Evolutionary conservation across 495 filamentous ascomycete genomes (phyloP), one percentile per base, ranked within the genome.

Genomic region (Penicillium angulare): DNA sequence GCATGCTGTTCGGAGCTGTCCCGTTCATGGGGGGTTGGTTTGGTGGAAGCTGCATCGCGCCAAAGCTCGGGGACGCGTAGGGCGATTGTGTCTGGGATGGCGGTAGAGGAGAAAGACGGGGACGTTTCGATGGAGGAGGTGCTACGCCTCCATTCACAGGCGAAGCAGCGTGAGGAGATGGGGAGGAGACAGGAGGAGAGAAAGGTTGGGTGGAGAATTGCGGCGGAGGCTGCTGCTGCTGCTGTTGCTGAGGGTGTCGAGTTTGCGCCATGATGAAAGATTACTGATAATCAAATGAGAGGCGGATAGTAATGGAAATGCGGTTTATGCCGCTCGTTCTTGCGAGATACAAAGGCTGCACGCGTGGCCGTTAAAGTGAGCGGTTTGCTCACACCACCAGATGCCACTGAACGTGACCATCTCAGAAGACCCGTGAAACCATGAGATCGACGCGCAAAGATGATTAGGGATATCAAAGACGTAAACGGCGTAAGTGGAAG

Each of bases 101-200:
- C 43, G 85, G 82, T 36, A 81, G 80, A 20, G 87, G 82, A 21
- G 87, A 90, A 12, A 90, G 70, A 17, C 83, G 82, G 47, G 81
- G 81, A 38, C 87, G 79, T 67, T 95, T 81, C 0, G 81, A 78
- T 15, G 84, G 85, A 38, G 79, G 73, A 55, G 67, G 69, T 52
- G 68, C 61, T 52, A 47, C 63, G 59, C 60, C 53, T 61, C 64
- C 66, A 52, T 72, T 77, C 34, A 72, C 57, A 33, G 77, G 72
- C 5, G 74, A 72, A 21, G 64, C 53, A 35, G 69, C 61, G 31
- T 65, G 63, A 45, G 58, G 82, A 16, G 80, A 81, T 17, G 78
- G 71, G 18, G 79, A 75, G 20, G 70, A 71, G 31, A 75, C 79
- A 39, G 78, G 74, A 55, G 79, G 79, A 16, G 81, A 84, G 63